Percentiles rank a stretch among this genome's conserved stretches.
Conservation (phyloP, 768 basidiomycete genomes). For the Suillus bovinus region DNA sequence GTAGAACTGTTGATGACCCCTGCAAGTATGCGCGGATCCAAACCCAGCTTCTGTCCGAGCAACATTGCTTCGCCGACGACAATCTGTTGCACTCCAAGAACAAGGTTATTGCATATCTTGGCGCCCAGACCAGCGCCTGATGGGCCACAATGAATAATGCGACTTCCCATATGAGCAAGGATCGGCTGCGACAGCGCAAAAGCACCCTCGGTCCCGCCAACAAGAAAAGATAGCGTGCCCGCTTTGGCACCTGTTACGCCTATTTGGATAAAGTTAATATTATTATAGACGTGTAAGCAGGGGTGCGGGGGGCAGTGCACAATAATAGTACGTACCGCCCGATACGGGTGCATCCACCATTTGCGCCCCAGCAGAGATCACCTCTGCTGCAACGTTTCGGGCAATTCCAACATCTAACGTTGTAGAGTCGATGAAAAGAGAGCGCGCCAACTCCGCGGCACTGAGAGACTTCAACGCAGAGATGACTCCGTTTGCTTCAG, state of each 20-base stretch:
- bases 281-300: conserved; percentile 7
- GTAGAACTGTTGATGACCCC: conserved; percentile 85
- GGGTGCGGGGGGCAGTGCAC: conserved; percentile 3
- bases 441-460: conserved; percentile 37
- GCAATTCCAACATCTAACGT: conserved; percentile 84
- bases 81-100: conserved; percentile 79
- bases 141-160: conserved; percentile 80
- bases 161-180: conserved; percentile 75
- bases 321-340: conserved; percentile 60
- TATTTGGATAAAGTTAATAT: conserved; percentile 26
- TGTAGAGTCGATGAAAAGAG: conserved; percentile 87
- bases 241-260: conserved; percentile 87
- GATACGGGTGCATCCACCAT: conserved; percentile 96
- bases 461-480: conserved; percentile 55
- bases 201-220: conserved; percentile 68
- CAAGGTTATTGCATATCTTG: conserved; percentile 89
- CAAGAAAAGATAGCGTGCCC: conserved; percentile 88
- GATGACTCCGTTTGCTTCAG: conserved; percentile 59
- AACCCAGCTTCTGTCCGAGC: conserved; percentile 77
- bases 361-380: conserved; percentile 54
- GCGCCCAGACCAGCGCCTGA: conserved; percentile 83
- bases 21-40: conserved; percentile 75
- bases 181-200: conserved; percentile 59
- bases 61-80: conserved; percentile 91
- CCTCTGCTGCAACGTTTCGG: conserved; percentile 56